A percentile compares a stretch with the other conserved stretches of the same genome.
These are phyloP conservation scores for Pezicula radicicola DNA, from an alignment of 2,329 filamentous ascomycete species.

Conservation along the genomic window DNA sequence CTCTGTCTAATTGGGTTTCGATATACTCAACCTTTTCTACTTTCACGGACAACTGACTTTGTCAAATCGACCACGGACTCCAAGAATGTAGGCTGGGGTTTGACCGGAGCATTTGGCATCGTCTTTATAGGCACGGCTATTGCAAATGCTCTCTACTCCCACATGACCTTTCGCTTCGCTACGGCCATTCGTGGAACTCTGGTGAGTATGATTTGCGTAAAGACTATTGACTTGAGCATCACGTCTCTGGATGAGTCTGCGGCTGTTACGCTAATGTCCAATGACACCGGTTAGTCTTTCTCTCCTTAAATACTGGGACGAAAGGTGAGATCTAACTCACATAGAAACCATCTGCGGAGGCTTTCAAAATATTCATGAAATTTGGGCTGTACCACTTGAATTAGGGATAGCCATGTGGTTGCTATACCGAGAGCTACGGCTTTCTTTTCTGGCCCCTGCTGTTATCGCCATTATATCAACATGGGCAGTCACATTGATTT, in stretches of 20 bases:
- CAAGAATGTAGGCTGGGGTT: slow-evolving; percentile 14
- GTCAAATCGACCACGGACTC: slow-evolving; percentile 4
- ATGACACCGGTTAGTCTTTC: slow-evolving; percentile 19
- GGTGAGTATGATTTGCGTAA: slow-evolving; percentile 22
- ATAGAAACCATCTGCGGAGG: slow-evolving; percentile 24
- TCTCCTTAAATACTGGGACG: not conserved
- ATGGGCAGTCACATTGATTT: slow-evolving; percentile 18
- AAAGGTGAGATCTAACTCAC: not conserved
- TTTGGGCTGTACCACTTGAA: slow-evolving; percentile 28
- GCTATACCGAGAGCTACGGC: slow-evolving; percentile 24
- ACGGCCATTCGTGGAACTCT: slow-evolving; percentile 21
- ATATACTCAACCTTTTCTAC: slow-evolving; percentile 16
- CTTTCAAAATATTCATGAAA: slow-evolving; percentile 25
- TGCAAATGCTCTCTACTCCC: slow-evolving; percentile 6
- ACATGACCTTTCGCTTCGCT: slow-evolving; percentile 13
- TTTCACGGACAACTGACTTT: slow-evolving; percentile 9
- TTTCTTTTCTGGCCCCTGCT: slow-evolving; percentile 20
- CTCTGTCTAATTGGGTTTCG: slow-evolving; percentile 12
- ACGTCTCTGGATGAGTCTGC: slow-evolving; percentile 22
- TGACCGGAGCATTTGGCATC: slow-evolving; percentile 15
- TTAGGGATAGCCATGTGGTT: slow-evolving; percentile 24
- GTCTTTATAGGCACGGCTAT: slow-evolving; percentile 18
- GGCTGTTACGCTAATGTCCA: slow-evolving; percentile 28
- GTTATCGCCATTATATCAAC: slow-evolving; percentile 22
- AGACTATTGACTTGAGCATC: slow-evolving; percentile 23